Evolutionary conservation across 2,329 filamentous ascomycete genomes (phyloP).

Genomic region (Pseudogymnoascus sp.): DNA sequence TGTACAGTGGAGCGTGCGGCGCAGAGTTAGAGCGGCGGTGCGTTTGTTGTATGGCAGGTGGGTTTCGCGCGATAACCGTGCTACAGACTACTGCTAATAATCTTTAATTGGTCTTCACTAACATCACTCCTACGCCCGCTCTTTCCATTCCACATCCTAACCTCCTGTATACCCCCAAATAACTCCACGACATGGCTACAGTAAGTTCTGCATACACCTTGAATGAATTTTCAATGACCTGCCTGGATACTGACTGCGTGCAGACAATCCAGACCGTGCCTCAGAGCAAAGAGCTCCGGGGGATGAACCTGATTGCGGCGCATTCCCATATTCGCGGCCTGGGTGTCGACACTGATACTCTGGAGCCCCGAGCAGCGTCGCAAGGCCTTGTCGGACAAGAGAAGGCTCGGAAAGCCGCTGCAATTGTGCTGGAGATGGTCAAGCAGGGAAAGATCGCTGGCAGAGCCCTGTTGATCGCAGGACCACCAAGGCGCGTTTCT

Average conservation of each 20-base stretch:
- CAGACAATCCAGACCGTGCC: constrained; percentile 73
- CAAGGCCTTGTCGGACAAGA: constrained; percentile 95
- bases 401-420: constrained; percentile 92
- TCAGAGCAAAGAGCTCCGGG: constrained; percentile 91
- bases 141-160: background rate
- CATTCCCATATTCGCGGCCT: constrained; percentile 97
- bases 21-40: background rate
- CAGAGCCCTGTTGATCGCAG: constrained; percentile 86
- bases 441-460: constrained; percentile 98
- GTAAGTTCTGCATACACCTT: background rate
- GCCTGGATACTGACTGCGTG: background rate
- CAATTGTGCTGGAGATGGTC: constrained; percentile 96
- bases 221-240: background rate
- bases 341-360: constrained; percentile 82
- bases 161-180: background rate
- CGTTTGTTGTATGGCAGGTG: background rate
- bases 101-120: constrained; percentile 3
- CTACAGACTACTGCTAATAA: background rate
- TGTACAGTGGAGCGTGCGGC: background rate
- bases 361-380: constrained; percentile 76
- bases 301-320: constrained; percentile 93
- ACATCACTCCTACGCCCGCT: background rate
- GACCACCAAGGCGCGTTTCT: constrained; percentile 65
- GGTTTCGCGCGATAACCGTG: constrained; percentile 4
- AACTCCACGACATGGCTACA: constrained; percentile 1